Percentiles rank a stretch among this genome's conserved stretches.
These are phyloP conservation scores for Monascus purpureus DNA, from an alignment of 495 filamentous ascomycete species.

Conservation along the genomic window DNA sequence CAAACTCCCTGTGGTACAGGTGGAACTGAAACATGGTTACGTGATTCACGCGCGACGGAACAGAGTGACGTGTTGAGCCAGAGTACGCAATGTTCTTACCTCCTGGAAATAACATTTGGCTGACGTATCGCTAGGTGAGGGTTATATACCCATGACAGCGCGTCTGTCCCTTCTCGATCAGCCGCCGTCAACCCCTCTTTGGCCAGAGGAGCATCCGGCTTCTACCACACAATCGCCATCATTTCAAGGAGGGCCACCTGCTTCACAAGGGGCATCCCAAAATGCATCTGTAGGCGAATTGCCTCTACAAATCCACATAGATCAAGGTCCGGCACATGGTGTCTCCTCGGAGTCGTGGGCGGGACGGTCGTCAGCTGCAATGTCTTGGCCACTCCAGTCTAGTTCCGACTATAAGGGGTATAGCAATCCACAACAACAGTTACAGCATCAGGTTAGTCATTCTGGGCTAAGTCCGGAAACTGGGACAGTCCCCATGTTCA, in stretches of 20 bases:
- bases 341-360: too few relatives aligned
- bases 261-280: not conserved
- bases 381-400: too few relatives aligned
- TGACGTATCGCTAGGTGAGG: slow-evolving; percentile 18
- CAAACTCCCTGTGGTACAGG: slow-evolving; percentile 10
- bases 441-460: too few relatives aligned
- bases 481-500: slow-evolving; percentile 13
- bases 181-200: slow-evolving; percentile 12
- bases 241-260: not conserved
- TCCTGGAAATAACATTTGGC: not conserved
- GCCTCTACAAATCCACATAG: not conserved
- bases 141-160: slow-evolving; percentile 34
- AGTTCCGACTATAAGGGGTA: too few relatives aligned
- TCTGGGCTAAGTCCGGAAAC: too few relatives aligned
- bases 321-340: too few relatives aligned
- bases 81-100: slow-evolving; percentile 10
- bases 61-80: slow-evolving; percentile 20
- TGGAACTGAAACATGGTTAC: slow-evolving; percentile 7
- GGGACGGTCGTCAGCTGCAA: too few relatives aligned
- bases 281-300: not conserved
- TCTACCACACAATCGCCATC: slow-evolving; percentile 1
- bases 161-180: slow-evolving; percentile 27
- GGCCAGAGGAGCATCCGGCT: slow-evolving; percentile 8
- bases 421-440: too few relatives aligned
- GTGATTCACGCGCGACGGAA: too few relatives aligned